These are phyloP conservation scores for Crotalaria pallida DNA, from an alignment of 306 rosid genomes.

Conservation along the genomic window DNA sequence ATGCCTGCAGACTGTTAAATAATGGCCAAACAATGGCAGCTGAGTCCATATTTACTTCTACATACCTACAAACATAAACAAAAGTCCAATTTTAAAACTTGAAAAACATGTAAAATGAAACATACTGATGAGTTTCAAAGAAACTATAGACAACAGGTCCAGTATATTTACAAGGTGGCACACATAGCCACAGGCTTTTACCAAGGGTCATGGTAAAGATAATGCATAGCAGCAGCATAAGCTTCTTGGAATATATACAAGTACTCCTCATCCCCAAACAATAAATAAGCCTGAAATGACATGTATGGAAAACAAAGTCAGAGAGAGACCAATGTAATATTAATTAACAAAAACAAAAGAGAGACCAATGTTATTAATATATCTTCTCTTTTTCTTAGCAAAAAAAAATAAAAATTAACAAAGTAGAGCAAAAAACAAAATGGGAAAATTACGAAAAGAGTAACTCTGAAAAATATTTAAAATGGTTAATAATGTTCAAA, in stretches of 20 bases:
- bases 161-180: conserved; percentile 28
- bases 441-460: background rate
- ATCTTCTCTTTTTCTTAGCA: too few relatives aligned
- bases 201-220: conserved; percentile 95
- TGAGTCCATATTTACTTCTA: conserved; percentile 97
- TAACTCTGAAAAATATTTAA: background rate
- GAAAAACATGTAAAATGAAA: conserved; percentile 9
- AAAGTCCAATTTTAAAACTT: conserved; percentile 18
- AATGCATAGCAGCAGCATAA: conserved; percentile 89
- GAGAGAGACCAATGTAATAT: background rate
- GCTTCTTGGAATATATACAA: conserved; percentile 95
- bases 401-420: too few relatives aligned
- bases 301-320: conserved; percentile 23
- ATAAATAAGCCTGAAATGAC: conserved; percentile 73
- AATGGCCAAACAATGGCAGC: conserved; percentile 96
- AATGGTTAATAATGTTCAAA: background rate
- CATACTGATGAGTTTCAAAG: background rate
- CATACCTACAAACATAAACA: conserved; percentile 60
- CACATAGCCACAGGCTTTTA: conserved; percentile 46
- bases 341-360: conserved; percentile 17
- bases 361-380: too few relatives aligned
- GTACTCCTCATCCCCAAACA: conserved; percentile 97
- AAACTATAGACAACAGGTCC: conserved; percentile 18
- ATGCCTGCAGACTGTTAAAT: conserved; percentile 96
- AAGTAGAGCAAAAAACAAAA: background rate